Conservation (phyloP, 768 basidiomycete genomes). For the Dendrothele bispora region DNA sequence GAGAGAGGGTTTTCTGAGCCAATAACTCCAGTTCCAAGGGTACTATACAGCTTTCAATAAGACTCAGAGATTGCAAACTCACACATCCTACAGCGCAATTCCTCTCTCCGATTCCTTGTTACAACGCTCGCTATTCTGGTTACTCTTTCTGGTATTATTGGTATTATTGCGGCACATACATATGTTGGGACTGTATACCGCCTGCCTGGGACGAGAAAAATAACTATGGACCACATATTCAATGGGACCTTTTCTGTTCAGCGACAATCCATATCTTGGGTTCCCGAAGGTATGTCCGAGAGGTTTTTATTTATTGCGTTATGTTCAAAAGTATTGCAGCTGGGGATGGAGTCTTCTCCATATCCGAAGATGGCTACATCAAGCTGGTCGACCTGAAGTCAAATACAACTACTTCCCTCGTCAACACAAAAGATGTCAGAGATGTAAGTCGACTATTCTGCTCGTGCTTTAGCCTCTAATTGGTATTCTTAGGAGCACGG, state of each 20-base stretch:
- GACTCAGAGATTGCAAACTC: background rate
- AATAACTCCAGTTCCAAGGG: constrained; percentile 1
- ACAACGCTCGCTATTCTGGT: constrained; percentile 62
- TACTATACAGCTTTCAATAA: background rate
- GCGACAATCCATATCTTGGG: constrained; percentile 67
- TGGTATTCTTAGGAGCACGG: constrained; percentile 50
- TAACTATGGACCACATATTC: constrained; percentile 89
- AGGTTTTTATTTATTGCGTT: background rate
- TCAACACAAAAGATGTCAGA: constrained; percentile 56
- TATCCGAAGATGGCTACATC: constrained; percentile 60
- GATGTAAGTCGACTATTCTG: constrained; percentile 47
- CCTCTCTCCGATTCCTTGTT: constrained; percentile 61
- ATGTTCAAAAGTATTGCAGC: constrained; percentile 45
- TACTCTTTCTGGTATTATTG: constrained; percentile 63
- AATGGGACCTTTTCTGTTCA: constrained; percentile 80
- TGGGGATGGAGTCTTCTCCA: constrained; percentile 90
- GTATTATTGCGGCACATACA: constrained; percentile 72
- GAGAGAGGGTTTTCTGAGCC: too few species aligned
- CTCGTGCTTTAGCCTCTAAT: constrained; percentile 3
- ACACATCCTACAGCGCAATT: constrained; percentile 38
- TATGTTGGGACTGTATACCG: constrained; percentile 61
- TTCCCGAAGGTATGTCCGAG: constrained; percentile 82
- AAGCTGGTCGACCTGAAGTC: constrained; percentile 79
- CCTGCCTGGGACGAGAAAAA: constrained; percentile 55
- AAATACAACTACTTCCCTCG: constrained; percentile 63